Percentiles rank a stretch among this genome's conserved stretches.
These are phyloP conservation scores for Atkinsonella hypoxylon DNA, from an alignment of 2,329 filamentous ascomycete genomes.

Conservation along the genomic window DNA sequence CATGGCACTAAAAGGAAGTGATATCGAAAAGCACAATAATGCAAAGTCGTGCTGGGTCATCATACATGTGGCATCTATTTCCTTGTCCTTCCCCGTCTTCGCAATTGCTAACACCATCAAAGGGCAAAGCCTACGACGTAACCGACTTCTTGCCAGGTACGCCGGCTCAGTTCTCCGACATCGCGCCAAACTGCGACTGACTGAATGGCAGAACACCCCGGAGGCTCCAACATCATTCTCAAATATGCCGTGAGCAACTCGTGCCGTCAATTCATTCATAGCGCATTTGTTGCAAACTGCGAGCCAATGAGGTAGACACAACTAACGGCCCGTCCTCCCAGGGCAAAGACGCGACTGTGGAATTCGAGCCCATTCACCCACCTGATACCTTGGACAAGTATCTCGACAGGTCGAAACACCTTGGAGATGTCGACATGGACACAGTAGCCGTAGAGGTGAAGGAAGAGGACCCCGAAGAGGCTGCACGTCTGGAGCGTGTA, in stretches of 20 bases:
- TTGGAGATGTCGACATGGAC: conserved; percentile 80
- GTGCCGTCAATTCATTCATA: background rate
- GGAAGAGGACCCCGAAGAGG: conserved; percentile 48
- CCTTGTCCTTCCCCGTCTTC: background rate
- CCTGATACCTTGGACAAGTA: conserved; percentile 81
- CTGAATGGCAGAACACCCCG: conserved; percentile 58
- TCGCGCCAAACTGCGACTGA: background rate
- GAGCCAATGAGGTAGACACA: background rate
- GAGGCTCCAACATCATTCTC: conserved; percentile 83
- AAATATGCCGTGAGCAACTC: conserved; percentile 61
- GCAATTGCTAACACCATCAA: conserved; percentile 5
- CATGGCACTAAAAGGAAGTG: conserved; percentile 37
- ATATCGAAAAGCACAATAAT: conserved; percentile 60
- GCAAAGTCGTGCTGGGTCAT: conserved; percentile 87
- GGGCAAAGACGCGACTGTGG: conserved; percentile 87
- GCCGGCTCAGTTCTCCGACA: conserved; percentile 5
- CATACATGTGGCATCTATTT: conserved; percentile 45
- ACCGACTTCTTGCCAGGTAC: conserved; percentile 73
- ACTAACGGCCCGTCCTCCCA: conserved; percentile 11
- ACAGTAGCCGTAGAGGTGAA: conserved; percentile 64
- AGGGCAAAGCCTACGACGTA: conserved; percentile 78
- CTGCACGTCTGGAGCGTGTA: conserved; percentile 60
- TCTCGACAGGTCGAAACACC: conserved; percentile 72
- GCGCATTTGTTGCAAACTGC: background rate
- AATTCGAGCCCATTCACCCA: conserved; percentile 80